Base-by-base conservation (phyloP, 108 stramenopile species). In the Pseudonitzschia delicatissima region DNA sequence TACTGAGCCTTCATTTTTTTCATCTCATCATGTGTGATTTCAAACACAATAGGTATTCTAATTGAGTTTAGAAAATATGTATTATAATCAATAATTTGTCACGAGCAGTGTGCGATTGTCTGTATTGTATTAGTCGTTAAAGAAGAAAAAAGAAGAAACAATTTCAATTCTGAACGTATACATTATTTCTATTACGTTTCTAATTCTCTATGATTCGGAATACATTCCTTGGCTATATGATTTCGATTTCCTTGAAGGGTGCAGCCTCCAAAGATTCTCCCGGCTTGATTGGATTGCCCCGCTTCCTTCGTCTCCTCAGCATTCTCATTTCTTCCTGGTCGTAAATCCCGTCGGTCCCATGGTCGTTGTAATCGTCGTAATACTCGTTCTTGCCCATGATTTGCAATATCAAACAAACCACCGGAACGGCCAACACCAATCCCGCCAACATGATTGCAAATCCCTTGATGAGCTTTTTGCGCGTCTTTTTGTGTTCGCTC, bases 321-420 rank as follows among this genome's bases (percentile, higher is more conserved):
- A 61, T 39, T 42, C 62, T 48, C 66, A 74, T 55, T 39, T 74
- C 73, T 37, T 74, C 66, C 39, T 50, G 51, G 34, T 74, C 73
- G 45, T 74, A 74, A 18, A 74, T 52, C 7, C 21, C 47, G 15
- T 26, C 50, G 25, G 57, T 53, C 3, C 64, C 66, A 17, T 36
- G 39, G 26, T 48, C 45, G n/a, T 15, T 29, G 31, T 18, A 31
- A 11, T 15, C 31, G 18, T 34, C 26, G 32, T 53, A 15, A 33
- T 60, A 42, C 7, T 66, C 35, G 9, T 51, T 42, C 2, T 32
- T 49, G 8, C 66, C 42, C 17, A 58, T 57, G 1, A 66, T 40
- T 37, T 65, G 42, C 28, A 55, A 25, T 17, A 74, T 34, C 20
- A 55, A 55, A 45, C 64, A 74, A 13, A 57, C 31, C n/a, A 61